phyloP scores from a whole-genome alignment of 305 asterid genomes.

The Stenogyne calaminthoides region DNA sequence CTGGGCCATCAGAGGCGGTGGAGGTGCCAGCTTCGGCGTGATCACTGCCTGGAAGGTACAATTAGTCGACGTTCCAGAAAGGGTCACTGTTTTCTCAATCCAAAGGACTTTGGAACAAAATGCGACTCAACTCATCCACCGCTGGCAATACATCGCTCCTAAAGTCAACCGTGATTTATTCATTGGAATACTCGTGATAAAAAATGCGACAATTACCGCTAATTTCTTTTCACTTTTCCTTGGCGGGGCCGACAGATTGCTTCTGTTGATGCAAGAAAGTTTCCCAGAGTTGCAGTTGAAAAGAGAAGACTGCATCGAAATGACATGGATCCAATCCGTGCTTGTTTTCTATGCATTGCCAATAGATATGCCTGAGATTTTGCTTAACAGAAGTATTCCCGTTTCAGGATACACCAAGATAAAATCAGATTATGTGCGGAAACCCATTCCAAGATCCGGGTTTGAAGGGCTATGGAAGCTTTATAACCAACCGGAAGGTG shows the following conservation, averaged over 20 bases:
- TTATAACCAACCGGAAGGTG: background rate
- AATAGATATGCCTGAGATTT: background rate
- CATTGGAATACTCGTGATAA: background rate
- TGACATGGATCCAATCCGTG: background rate
- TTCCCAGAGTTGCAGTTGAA: background rate
- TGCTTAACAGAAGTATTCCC: background rate
- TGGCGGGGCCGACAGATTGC: background rate
- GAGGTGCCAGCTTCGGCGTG: slow-evolving; percentile 2
- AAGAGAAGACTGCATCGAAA: background rate
- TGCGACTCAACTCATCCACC: background rate
- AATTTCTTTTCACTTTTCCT: background rate
- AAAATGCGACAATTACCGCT: background rate
- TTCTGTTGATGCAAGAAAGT: background rate
- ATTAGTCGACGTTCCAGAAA: background rate
- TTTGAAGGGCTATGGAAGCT: background rate
- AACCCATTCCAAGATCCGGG: background rate
- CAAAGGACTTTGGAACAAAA: background rate
- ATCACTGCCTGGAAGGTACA: background rate
- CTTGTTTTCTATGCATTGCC: background rate
- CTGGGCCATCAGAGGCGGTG: slow-evolving; percentile 5
- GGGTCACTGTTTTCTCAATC: background rate
- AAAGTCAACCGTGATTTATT: background rate
- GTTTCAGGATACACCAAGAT: background rate
- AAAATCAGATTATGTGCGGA: background rate
- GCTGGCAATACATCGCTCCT: background rate